phyloP scores from a whole-genome alignment of 306 rosid genomes.

The Vachellia collinsii region DNA sequence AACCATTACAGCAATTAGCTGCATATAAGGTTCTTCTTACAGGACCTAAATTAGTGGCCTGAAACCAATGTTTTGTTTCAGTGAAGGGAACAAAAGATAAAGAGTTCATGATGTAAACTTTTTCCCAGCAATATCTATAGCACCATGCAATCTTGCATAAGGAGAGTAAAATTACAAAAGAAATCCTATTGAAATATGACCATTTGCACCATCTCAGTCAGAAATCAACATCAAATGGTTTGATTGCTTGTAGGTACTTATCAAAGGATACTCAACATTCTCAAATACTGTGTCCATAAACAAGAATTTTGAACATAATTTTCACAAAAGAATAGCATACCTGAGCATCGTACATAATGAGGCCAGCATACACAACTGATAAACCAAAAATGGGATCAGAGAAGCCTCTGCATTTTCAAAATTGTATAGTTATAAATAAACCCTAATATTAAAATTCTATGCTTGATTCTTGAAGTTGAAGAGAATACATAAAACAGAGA shows the following conservation, averaged over 20 bases:
- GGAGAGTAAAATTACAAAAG: constrained; percentile 2
- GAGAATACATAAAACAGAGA: constrained; percentile 2
- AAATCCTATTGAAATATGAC: constrained; percentile 7
- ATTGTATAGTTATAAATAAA: constrained; percentile 34
- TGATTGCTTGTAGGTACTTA: constrained; percentile 22
- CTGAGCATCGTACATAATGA: constrained; percentile 97
- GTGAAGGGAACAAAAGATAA: neutral
- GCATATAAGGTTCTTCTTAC: no score
- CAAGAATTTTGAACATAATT: constrained; percentile 9
- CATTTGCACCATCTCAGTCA: neutral
- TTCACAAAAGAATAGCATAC: constrained; percentile 47
- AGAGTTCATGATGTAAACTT: neutral
- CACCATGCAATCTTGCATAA: neutral
- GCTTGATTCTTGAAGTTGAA: constrained; percentile 8
- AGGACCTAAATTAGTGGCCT: no score
- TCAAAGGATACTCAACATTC: constrained; percentile 20
- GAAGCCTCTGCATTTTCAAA: constrained; percentile 69
- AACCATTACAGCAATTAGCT: no score
- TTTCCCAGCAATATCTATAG: neutral
- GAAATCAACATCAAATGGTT: constrained; percentile 21
- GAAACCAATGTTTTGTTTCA: no score
- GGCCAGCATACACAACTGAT: constrained; percentile 83
- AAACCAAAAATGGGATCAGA: constrained; percentile 88
- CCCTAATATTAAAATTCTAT: neutral
- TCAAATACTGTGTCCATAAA: neutral